A percentile compares a stretch with the other conserved stretches of the same genome.
Evolutionary conservation across 306 rosid genomes (phyloP).

Genomic region (Myrica gale): DNA sequence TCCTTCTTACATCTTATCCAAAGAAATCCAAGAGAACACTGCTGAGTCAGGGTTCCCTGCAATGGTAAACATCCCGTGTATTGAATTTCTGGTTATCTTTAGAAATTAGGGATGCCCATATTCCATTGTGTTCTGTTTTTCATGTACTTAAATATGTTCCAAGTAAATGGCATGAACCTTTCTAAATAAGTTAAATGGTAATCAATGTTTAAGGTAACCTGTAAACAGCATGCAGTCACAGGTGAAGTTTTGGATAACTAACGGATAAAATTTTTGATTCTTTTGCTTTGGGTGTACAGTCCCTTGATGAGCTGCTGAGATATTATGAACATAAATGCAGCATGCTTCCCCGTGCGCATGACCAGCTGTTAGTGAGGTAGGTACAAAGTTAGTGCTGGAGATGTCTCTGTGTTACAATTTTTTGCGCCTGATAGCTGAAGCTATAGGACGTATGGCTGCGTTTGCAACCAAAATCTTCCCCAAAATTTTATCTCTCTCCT

Average conservation of each 20-base stretch:
- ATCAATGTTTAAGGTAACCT: not conserved
- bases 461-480: too few species aligned
- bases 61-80: conserved; percentile 33
- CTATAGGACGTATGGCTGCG: not conserved
- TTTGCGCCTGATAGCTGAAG: not conserved
- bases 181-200: not conserved
- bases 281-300: conserved; percentile 47
- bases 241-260: conserved; percentile 6
- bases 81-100: not conserved
- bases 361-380: conserved; percentile 64
- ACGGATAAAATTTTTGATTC: not conserved
- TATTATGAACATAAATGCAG: conserved; percentile 47
- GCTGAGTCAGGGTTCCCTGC: conserved; percentile 51
- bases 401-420: not conserved
- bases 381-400: not conserved
- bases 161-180: not conserved
- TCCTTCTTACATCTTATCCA: conserved; percentile 41
- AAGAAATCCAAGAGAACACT: conserved; percentile 46
- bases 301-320: conserved; percentile 62
- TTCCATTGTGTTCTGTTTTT: conserved; percentile 12
- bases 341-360: conserved; percentile 54
- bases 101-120: conserved; percentile 8
- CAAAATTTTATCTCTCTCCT: too few species aligned
- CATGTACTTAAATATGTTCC: conserved; percentile 3
- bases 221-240: not conserved